These are phyloP conservation scores for Cercospora brassicicola DNA, from an alignment of 2,329 filamentous ascomycete genomes.

Conservation along the genomic window DNA sequence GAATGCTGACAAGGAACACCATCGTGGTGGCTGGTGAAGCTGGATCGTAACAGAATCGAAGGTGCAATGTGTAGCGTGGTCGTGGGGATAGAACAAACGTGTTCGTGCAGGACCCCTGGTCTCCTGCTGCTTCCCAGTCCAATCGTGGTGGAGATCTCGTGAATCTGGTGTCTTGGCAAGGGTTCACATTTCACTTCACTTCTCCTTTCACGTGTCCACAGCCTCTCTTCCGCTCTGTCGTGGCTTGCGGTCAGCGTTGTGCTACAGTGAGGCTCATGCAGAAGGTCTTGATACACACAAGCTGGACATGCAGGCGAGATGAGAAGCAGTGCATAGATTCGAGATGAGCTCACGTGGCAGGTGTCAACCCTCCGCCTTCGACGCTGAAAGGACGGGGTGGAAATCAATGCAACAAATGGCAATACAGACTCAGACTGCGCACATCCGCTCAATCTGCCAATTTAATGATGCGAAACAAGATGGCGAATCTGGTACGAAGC, in stretches of 20 bases:
- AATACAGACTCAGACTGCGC: not conserved
- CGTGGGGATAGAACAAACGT: conserved; percentile 8
- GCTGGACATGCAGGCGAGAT: not conserved
- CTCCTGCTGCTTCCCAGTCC: not conserved
- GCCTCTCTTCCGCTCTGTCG: not conserved
- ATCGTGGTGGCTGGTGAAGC: conserved; percentile 26
- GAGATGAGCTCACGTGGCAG: not conserved
- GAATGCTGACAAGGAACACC: conserved; percentile 39
- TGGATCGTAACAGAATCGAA: conserved; percentile 10
- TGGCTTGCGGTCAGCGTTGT: not conserved
- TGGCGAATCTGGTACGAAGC: too few species aligned
- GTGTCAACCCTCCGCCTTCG: not conserved
- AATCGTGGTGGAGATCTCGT: conserved; percentile 2
- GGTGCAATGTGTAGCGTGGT: conserved; percentile 5
- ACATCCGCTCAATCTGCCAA: not conserved
- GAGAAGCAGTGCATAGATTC: not conserved
- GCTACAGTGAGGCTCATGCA: not conserved
- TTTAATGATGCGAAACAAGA: not conserved
- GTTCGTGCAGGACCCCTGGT: conserved; percentile 6
- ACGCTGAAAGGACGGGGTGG: not conserved
- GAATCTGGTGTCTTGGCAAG: conserved; percentile 11
- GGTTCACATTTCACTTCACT: conserved; percentile 16
- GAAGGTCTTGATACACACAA: not conserved
- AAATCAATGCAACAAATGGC: not conserved
- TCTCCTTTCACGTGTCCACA: conserved; percentile 8